Evolutionary conservation across 2,329 filamentous ascomycete species (phyloP), one percentile per base, ranked within the genome.

Genomic region (Fusarium musae): DNA sequence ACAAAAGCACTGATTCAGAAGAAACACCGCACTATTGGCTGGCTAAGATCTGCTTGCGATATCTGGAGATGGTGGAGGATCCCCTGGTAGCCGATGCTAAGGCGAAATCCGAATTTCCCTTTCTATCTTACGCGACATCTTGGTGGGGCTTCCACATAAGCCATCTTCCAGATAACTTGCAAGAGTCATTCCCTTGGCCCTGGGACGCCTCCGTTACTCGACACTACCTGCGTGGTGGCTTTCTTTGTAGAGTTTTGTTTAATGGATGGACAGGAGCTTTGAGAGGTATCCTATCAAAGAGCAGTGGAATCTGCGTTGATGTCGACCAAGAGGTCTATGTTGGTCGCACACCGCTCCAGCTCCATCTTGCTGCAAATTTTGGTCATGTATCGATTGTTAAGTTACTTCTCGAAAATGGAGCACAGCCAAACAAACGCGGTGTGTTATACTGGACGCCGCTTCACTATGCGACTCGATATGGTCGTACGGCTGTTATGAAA

Each of bases 401-500:
- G 5, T 30, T 9, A 13, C 26, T 47, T 21, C 12, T 47, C 5
- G 44, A 46, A 2, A 21, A 11, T 11, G 21, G 39, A 7, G 39
- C 36, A 8, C 36, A 17, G 16, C 36, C 34, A 36, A 36, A 26
- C 26, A 26, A 26, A 26, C 26, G 26, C 26, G 6, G 26, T 26
- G 26, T 26, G 26, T 26, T 26, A 26, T 26, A 26, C 5, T 26
- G 26, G 32, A 36, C 39, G 4, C 39, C 39, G 8, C 39, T 40
- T n/a, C 39, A n/a, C 12, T 15, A 21, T 40, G 39, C 39, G 7
- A 21, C 8, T 8, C 4, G 0, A 21, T 1, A 6, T 40, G 21
- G 39, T n/a, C 7, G n/a, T 2, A n/a, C 4, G 2, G 12, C 19
- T n/a, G 2, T 40, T 1, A 15, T 40, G 21, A 7, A 40, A 9